A percentile compares a stretch with the other conserved stretches of the same genome.
phyloP scores from a whole-genome alignment of 2,329 filamentous ascomycete species.

The Fusarium vanettenii region DNA sequence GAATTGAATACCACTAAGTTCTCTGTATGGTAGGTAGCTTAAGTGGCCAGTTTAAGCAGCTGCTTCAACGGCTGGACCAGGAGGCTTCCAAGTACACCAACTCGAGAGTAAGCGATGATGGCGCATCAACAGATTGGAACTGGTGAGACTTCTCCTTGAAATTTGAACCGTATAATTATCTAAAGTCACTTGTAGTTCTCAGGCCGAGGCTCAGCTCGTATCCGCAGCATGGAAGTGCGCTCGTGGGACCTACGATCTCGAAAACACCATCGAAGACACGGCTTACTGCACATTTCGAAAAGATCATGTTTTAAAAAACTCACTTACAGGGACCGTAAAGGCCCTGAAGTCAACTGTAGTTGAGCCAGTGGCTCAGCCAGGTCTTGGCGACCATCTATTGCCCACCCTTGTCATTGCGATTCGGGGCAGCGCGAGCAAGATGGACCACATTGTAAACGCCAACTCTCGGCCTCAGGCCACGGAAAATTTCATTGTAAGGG shows the following conservation, averaged over 20 bases:
- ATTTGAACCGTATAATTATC: neutral
- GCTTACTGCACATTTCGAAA: conserved; percentile 18
- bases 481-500: conserved; percentile 30
- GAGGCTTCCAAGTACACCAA: conserved; percentile 37
- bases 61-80: conserved; percentile 37
- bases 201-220: conserved; percentile 28
- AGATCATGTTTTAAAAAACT: conserved; percentile 15
- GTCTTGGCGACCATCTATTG: neutral
- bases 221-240: conserved; percentile 37
- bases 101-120: conserved; percentile 25
- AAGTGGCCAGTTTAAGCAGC: conserved; percentile 17
- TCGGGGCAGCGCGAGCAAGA: conserved; percentile 35
- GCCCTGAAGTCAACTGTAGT: conserved; percentile 30
- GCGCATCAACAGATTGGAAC: conserved; percentile 24
- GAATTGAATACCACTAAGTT: neutral
- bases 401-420: conserved; percentile 35
- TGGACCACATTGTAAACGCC: conserved; percentile 40
- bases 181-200: conserved; percentile 11
- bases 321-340: conserved; percentile 27
- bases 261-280: conserved; percentile 12
- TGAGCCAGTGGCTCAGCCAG: neutral
- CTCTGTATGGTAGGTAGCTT: conserved; percentile 7
- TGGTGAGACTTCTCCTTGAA: conserved; percentile 6
- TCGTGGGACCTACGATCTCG: conserved; percentile 19
- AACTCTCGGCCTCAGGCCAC: conserved; percentile 16